Percentiles rank a stretch among this genome's conserved stretches.
Conservation (phyloP, 768 basidiomycete species). For the Chalciporus pseudorubinellus region DNA sequence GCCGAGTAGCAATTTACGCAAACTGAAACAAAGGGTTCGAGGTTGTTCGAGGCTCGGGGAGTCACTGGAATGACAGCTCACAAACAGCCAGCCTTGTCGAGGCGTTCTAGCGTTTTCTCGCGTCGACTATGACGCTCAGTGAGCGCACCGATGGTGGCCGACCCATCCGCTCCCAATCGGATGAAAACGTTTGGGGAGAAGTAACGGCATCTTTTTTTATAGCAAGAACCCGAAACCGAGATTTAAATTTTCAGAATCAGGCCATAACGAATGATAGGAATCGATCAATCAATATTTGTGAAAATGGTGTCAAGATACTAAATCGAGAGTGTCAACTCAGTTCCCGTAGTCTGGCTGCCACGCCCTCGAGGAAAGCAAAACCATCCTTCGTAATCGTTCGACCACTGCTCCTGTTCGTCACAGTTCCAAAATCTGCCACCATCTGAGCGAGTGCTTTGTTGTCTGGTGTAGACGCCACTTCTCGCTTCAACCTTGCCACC, state of each 20-base stretch:
- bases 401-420: slow-evolving; percentile 66
- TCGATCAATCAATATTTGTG: neutral
- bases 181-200: slow-evolving; percentile 4
- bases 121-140: no score
- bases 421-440: slow-evolving; percentile 67
- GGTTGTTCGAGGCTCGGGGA: neutral
- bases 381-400: slow-evolving; percentile 79
- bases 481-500: slow-evolving; percentile 54
- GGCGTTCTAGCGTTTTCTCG: no score
- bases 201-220: slow-evolving; percentile 1
- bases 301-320: neutral
- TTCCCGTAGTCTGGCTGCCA: slow-evolving; percentile 50
- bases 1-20: neutral
- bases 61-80: neutral
- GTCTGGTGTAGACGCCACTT: slow-evolving; percentile 48
- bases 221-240: neutral
- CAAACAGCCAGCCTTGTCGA: no score
- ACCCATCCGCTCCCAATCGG: neutral
- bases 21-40: neutral
- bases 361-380: slow-evolving; percentile 62
- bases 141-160: no score
- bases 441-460: slow-evolving; percentile 61
- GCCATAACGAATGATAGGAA: neutral
- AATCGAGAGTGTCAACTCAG: slow-evolving; percentile 11
- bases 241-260: slow-evolving; percentile 1